These are phyloP conservation scores for Microcera coccophila DNA, from an alignment of 2,329 filamentous ascomycete species.

Conservation along the genomic window DNA sequence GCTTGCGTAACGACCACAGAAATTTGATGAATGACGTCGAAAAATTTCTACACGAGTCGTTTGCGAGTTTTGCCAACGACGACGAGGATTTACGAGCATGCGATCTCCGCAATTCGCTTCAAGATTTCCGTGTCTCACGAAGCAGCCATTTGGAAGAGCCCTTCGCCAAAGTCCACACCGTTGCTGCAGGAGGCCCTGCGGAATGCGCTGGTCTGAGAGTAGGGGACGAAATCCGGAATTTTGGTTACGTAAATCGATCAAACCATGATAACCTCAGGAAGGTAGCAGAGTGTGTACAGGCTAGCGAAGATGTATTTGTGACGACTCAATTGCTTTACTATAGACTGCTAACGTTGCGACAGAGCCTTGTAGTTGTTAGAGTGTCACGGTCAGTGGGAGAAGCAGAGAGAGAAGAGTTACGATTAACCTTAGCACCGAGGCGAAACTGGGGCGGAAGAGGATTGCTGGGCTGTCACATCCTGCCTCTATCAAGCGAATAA, in stretches of 20 bases:
- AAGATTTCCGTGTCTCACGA: conserved; percentile 7
- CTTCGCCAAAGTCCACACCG: conserved; percentile 87
- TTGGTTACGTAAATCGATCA: conserved; percentile 76
- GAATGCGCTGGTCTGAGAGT: conserved; percentile 73
- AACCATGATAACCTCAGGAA: conserved; percentile 85
- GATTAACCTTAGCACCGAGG: conserved; percentile 69
- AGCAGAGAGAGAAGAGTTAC: conserved; percentile 52
- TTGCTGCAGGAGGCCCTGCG: conserved; percentile 75
- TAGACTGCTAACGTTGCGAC: conserved; percentile 23
- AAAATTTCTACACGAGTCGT: conserved; percentile 81
- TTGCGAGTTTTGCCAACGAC: conserved; percentile 64
- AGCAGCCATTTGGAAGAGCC: conserved; percentile 27
- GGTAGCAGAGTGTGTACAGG: conserved; percentile 85
- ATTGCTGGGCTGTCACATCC: conserved; percentile 82
- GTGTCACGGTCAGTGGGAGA: conserved; percentile 48
- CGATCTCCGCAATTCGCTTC: no score
- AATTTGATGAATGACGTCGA: conserved; percentile 80
- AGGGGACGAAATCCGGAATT: conserved; percentile 78
- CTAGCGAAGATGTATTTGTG: conserved; percentile 77
- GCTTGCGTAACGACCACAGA: conserved; percentile 90
- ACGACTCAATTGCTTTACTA: neutral
- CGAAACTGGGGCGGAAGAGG: conserved; percentile 88
- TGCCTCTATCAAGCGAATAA: conserved; percentile 59
- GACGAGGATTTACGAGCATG: no score
- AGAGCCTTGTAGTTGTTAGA: conserved; percentile 70